phyloP scores from a whole-genome alignment of 768 basidiomycete genomes.

The Leccinum variicolor region DNA sequence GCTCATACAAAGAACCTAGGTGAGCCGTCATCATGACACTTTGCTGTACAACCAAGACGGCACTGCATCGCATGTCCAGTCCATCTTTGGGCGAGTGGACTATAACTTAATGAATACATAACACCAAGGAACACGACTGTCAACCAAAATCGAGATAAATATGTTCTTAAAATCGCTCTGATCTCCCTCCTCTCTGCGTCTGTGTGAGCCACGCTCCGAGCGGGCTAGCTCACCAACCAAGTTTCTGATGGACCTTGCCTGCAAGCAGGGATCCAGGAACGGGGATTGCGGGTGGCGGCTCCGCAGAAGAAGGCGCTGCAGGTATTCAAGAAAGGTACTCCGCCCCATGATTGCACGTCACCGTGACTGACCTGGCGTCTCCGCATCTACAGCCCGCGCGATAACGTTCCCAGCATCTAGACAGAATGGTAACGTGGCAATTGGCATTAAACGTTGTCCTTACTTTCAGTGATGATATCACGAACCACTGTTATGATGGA shows the following conservation, averaged over 20 bases:
- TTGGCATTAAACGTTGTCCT: neutral
- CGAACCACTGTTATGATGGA: neutral
- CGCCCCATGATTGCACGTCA: neutral
- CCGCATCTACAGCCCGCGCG: neutral
- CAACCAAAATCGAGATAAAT: neutral
- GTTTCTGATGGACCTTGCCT: slow-evolving; percentile 9
- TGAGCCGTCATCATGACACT: neutral
- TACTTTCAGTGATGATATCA: neutral
- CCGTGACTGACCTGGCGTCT: slow-evolving; percentile 8
- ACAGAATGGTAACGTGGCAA: neutral
- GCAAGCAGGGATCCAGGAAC: slow-evolving; percentile 7
- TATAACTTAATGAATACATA: neutral
- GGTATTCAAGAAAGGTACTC: neutral
- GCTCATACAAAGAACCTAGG: neutral
- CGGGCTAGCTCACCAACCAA: neutral
- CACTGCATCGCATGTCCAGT: neutral
- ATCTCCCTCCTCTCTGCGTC: neutral
- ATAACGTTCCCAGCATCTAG: neutral
- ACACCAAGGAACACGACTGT: neutral
- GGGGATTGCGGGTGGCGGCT: neutral
- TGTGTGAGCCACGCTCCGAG: neutral
- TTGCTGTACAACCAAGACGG: neutral
- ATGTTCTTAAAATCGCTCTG: neutral
- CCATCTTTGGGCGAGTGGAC: neutral
- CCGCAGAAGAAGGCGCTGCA: neutral